Evolutionary conservation across 2,329 filamentous ascomycete species (phyloP).

Genomic region (Chaetomium olivaceum): DNA sequence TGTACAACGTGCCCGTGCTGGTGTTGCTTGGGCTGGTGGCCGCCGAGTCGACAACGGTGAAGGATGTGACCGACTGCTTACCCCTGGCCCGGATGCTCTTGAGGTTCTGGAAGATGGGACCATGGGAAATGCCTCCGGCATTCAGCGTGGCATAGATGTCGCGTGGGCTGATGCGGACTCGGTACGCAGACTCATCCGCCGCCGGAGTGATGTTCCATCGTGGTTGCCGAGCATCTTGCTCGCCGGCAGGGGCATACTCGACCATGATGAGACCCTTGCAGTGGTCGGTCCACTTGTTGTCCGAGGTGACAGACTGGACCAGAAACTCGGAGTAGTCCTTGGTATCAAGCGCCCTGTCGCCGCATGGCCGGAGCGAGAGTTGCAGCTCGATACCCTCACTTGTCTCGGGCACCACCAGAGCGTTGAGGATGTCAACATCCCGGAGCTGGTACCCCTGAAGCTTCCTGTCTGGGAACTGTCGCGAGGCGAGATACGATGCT

Average conservation of each 20-base stretch:
- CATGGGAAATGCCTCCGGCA: slow-evolving; percentile 28
- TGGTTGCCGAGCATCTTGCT: not conserved
- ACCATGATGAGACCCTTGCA: slow-evolving; percentile 31
- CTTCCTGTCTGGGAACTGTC: slow-evolving; percentile 25
- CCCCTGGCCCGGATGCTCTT: slow-evolving; percentile 26
- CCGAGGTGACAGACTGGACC: slow-evolving; percentile 29
- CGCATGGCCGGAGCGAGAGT: slow-evolving; percentile 28
- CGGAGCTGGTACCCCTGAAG: slow-evolving; percentile 37
- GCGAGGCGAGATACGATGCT: slow-evolving; percentile 31
- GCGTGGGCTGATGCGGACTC: slow-evolving; percentile 25
- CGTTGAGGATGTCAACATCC: slow-evolving; percentile 34
- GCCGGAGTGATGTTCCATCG: slow-evolving; percentile 5
- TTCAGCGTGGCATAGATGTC: slow-evolving; percentile 29
- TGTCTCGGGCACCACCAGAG: slow-evolving; percentile 30
- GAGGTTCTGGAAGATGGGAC: slow-evolving; percentile 33
- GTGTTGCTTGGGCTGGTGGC: slow-evolving; percentile 27
- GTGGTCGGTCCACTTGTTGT: slow-evolving; percentile 33
- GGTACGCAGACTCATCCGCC: slow-evolving; percentile 23
- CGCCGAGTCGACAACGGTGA: slow-evolving; percentile 29
- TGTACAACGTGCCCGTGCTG: slow-evolving; percentile 31
- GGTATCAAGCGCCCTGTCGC: slow-evolving; percentile 24
- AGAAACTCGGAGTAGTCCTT: slow-evolving; percentile 31
- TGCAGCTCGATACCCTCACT: slow-evolving; percentile 33
- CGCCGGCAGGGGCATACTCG: slow-evolving; percentile 13
- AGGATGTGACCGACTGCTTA: slow-evolving; percentile 27